These are phyloP conservation scores for Metarhizium sp. DNA, from an alignment of 2,329 filamentous ascomycete species.

Conservation along the genomic window DNA sequence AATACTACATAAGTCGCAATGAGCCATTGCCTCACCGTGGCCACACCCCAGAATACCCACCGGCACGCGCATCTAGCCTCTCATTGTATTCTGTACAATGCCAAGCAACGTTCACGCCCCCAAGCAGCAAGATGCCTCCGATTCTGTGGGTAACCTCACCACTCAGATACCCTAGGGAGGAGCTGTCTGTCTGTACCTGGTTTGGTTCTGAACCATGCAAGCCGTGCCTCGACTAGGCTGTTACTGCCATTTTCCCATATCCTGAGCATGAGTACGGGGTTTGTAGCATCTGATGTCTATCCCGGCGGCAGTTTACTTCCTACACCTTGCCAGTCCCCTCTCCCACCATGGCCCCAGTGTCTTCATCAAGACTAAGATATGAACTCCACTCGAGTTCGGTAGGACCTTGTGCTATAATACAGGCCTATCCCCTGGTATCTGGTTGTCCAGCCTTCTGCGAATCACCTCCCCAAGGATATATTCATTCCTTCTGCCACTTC, in stretches of 20 bases:
- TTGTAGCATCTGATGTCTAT: constrained; percentile 5
- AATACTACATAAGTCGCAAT: neutral
- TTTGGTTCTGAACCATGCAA: constrained; percentile 3
- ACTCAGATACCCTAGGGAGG: neutral
- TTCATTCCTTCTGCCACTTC: neutral
- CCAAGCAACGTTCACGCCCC: neutral
- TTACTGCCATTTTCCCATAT: constrained; percentile 4
- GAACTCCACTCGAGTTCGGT: constrained; percentile 6
- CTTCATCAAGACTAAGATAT: constrained; percentile 3
- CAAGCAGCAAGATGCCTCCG: neutral
- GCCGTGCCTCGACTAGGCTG: constrained; percentile 2
- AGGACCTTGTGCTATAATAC: constrained; percentile 2
- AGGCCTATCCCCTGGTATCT: constrained; percentile 2
- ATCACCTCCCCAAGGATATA: neutral
- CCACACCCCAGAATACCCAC: neutral
- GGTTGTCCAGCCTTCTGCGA: neutral
- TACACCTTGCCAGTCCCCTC: constrained; percentile 2
- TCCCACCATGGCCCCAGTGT: constrained; percentile 4
- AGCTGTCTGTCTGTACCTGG: neutral
- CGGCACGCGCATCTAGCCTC: neutral
- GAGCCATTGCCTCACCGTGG: neutral
- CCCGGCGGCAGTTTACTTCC: constrained; percentile 7
- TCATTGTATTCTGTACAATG: neutral
- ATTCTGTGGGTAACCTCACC: neutral
- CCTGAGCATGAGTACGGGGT: constrained; percentile 2